Base-by-base conservation (phyloP, 1,284 basidiomycete genomes). In the Apiotrichum gracile region DNA sequence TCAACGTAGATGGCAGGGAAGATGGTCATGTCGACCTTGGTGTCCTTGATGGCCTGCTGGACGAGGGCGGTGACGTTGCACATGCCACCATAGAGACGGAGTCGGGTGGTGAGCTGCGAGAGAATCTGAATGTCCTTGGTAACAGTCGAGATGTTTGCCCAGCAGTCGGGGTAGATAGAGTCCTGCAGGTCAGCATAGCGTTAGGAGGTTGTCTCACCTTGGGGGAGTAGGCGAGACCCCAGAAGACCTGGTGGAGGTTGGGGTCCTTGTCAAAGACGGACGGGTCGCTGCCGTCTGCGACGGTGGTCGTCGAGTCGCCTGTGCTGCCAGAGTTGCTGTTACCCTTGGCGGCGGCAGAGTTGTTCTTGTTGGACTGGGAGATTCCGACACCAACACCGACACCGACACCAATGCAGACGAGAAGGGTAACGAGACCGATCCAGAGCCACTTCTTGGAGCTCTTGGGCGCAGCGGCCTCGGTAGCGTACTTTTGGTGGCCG, bases 11-110 rank as follows among this genome's bases (percentile, higher is more conserved):
- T 89, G 27, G 85, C 93, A n/a, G 91, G 79, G 74, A 79, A 96
- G 16, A 97, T 87, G 12, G 76, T 78, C 82, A 97, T 81, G 74
- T 94, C 80, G 50, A 91, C 88, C 73, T 94, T 89, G 46, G 91
- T 94, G 65, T 85, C 83, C 66, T 86, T 79, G 69, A 98, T 88
- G 1, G 88, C 89, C 61, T 88, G 83, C 34, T 91, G 79, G 2
- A 81, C 77, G 22, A 80, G 62, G 14, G 76, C 74, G 4, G 79
- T 78, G 38, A 77, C 76, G 60, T 80, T 78, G 65, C 81, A 83
- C 57, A 81, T 72, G 19, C 72, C 69, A 14, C 72, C 71, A 59
- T 76, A 76, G 33, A 74, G 58, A 22, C 72, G 58, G 14, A 76
- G 43, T 27, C 72, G 63, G 17, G 68, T 70, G 9, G 74, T 76